These are phyloP conservation scores for Cyclotella baltica DNA, from an alignment of 108 stramenopile genomes.

Conservation along the genomic window DNA sequence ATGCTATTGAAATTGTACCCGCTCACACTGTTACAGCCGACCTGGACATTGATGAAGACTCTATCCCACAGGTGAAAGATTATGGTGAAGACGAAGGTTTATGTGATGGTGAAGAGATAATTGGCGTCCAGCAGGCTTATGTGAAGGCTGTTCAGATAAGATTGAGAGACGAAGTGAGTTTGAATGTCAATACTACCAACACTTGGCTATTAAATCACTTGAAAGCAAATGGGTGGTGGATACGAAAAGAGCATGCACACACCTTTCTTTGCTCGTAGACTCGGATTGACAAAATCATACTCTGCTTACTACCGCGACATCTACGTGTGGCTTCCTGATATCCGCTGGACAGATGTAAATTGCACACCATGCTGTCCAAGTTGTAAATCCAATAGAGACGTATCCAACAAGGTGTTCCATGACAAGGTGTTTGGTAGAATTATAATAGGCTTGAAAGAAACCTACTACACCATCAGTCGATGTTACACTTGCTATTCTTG, in stretches of 20 bases:
- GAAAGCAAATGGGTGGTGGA: conserved; percentile 37
- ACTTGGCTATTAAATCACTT: conserved; percentile 21
- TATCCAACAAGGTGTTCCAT: conserved; percentile 31
- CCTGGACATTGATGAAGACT: conserved; percentile 4
- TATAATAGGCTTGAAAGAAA: conserved; percentile 23
- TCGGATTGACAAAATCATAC: conserved; percentile 8
- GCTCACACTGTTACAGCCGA: not conserved
- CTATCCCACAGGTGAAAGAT: not conserved
- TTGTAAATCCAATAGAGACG: conserved; percentile 31
- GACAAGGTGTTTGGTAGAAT: conserved; percentile 29
- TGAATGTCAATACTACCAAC: not conserved
- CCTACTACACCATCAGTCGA: conserved; percentile 25
- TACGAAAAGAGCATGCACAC: conserved; percentile 14
- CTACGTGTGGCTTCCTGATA: conserved; percentile 41
- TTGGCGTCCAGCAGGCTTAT: conserved; percentile 6
- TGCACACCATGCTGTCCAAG: conserved; percentile 39
- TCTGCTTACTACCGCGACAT: conserved; percentile 43
- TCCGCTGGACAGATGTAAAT: conserved; percentile 15
- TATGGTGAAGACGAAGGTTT: not conserved
- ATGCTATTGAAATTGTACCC: not conserved
- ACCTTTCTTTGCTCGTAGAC: conserved; percentile 16
- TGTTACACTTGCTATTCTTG: conserved; percentile 39
- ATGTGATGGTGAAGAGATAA: not conserved
- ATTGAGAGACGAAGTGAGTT: conserved; percentile 6
- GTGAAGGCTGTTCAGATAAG: conserved; percentile 16